Evolutionary conservation across 2,329 filamentous ascomycete species (phyloP).

Genomic region (Neonectria punicea): DNA sequence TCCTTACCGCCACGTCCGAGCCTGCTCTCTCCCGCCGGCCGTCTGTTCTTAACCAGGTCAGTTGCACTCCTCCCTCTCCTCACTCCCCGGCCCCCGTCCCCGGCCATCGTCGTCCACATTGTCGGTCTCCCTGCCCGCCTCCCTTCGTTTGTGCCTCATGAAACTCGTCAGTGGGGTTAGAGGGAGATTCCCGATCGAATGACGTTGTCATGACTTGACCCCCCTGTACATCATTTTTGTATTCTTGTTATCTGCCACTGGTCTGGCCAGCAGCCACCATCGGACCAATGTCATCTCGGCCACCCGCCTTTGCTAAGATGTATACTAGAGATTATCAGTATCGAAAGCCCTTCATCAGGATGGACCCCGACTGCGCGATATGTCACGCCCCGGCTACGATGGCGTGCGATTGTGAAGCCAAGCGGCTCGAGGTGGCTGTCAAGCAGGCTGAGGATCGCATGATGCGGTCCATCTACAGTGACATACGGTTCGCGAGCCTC

Average conservation of each 20-base stretch:
- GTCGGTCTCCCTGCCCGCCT: slow-evolving; percentile 31
- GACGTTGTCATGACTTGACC: slow-evolving; percentile 41
- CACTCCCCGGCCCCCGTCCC: slow-evolving; percentile 33
- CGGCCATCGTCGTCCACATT: slow-evolving; percentile 31
- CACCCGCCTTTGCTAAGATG: slow-evolving; percentile 57
- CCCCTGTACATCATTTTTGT: slow-evolving; percentile 38
- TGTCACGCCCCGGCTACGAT: slow-evolving; percentile 68
- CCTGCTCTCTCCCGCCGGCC: slow-evolving; percentile 33
- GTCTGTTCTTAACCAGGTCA: slow-evolving; percentile 44
- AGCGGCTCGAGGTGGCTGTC: slow-evolving; percentile 70
- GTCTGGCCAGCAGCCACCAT: slow-evolving; percentile 23
- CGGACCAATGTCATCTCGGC: slow-evolving; percentile 32
- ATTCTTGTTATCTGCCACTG: slow-evolving; percentile 20
- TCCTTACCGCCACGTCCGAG: slow-evolving; percentile 44
- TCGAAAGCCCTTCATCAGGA: slow-evolving; percentile 65
- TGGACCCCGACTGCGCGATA: slow-evolving; percentile 77
- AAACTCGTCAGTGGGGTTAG: slow-evolving; percentile 43
- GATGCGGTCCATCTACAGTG: slow-evolving; percentile 70
- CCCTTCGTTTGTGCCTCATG: slow-evolving; percentile 40
- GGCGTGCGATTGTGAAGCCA: slow-evolving; percentile 73
- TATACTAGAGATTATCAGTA: slow-evolving; percentile 58
- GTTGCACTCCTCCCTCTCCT: slow-evolving; percentile 37
- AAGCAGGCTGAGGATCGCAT: slow-evolving; percentile 71
- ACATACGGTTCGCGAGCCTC: slow-evolving; percentile 66
- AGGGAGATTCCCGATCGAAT: slow-evolving; percentile 39